Percentiles rank a stretch among this genome's conserved stretches.
These are phyloP conservation scores for Agaricus bisporus DNA, from an alignment of 768 basidiomycete genomes.

Conservation along the genomic window DNA sequence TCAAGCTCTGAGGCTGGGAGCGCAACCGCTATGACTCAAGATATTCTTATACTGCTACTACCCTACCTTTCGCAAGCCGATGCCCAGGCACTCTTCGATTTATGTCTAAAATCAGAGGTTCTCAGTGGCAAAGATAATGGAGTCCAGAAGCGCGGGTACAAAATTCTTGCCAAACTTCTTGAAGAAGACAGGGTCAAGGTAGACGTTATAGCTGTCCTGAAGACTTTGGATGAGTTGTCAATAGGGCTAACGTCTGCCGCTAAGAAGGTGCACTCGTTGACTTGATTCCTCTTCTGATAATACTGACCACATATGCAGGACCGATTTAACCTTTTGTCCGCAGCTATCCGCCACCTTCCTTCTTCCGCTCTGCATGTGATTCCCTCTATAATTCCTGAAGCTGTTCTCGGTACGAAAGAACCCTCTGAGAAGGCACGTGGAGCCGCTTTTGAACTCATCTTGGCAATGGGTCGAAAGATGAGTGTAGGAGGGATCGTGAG, in stretches of 20 bases:
- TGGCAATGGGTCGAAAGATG: conserved; percentile 94
- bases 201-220: conserved; percentile 54
- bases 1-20: conserved; percentile 34
- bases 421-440: conserved; percentile 88
- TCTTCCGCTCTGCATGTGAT: conserved; percentile 74
- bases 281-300: not conserved
- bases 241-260: conserved; percentile 73
- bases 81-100: conserved; percentile 55
- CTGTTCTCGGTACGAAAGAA: conserved; percentile 93
- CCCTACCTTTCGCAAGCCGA: conserved; percentile 65
- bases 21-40: conserved; percentile 63
- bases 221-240: conserved; percentile 57
- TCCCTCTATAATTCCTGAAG: conserved; percentile 87
- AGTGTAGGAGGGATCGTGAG: conserved; percentile 76
- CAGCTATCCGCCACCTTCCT: conserved; percentile 64
- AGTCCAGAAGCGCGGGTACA: conserved; percentile 94
- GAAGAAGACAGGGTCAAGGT: conserved; percentile 52
- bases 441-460: conserved; percentile 85
- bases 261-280: conserved; percentile 57
- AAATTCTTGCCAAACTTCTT: conserved; percentile 72
- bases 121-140: conserved; percentile 77
- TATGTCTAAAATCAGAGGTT: conserved; percentile 63
- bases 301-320: conserved; percentile 44
- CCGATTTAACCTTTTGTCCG: conserved; percentile 69
- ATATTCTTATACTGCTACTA: conserved; percentile 80